Evolutionary conservation across 1,284 basidiomycete species (phyloP).

Genomic region (Porogramme epimiltina): DNA sequence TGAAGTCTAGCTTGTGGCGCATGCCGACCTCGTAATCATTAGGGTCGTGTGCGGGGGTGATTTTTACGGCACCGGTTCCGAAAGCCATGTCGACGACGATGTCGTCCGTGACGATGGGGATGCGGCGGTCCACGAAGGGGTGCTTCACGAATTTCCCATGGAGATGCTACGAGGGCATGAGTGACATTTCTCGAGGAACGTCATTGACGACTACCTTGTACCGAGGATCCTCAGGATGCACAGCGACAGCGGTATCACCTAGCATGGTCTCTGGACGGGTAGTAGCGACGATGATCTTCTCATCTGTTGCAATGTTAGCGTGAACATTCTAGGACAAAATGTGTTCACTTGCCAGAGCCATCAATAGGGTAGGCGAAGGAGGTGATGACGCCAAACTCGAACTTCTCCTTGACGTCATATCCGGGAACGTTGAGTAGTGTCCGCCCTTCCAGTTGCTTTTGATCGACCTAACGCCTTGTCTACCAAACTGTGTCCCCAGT

Average conservation of each 20-base stretch:
- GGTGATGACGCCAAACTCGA: conserved; percentile 97
- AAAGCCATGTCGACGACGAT: conserved; percentile 91
- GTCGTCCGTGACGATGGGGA: conserved; percentile 89
- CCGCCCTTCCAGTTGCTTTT: conserved; percentile 88
- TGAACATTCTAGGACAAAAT: not conserved
- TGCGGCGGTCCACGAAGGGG: conserved; percentile 86
- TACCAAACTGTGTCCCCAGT: too few relatives aligned
- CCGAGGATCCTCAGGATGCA: conserved; percentile 93
- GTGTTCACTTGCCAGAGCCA: conserved; percentile 58
- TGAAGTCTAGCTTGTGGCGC: conserved; percentile 89
- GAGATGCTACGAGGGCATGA: conserved; percentile 54
- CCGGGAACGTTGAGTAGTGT: conserved; percentile 92
- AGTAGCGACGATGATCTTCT: conserved; percentile 92
- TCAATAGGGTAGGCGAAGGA: conserved; percentile 95
- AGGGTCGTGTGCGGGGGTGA: conserved; percentile 98
- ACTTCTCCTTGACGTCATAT: conserved; percentile 91
- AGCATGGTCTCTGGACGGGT: conserved; percentile 99
- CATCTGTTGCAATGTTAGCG: conserved; percentile 61
- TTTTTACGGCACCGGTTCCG: conserved; percentile 99
- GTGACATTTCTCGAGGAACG: not conserved
- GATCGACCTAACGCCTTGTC: conserved; percentile 90
- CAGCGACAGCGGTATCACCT: conserved; percentile 96
- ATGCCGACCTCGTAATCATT: conserved; percentile 97
- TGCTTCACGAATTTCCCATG: conserved; percentile 93
- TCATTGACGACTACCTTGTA: conserved; percentile 55